phyloP scores from a whole-genome alignment of 148 eudicot genomes.

The Rhododendron ovatum region DNA sequence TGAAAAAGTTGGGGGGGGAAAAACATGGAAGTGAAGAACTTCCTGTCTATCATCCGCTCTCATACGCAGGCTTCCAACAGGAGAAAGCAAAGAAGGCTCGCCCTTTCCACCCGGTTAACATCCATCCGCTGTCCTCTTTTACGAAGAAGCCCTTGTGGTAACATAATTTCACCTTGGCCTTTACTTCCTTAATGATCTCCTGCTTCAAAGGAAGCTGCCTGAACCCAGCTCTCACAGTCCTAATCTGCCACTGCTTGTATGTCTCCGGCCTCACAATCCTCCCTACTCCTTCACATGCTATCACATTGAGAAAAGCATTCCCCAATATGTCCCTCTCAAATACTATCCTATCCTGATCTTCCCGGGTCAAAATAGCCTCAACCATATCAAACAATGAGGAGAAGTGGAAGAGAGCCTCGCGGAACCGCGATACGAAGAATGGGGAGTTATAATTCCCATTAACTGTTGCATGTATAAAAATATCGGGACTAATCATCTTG shows the following conservation, averaged over 20 bases:
- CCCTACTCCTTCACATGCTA: slow-evolving; percentile 54
- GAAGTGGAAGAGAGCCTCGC: slow-evolving; percentile 46
- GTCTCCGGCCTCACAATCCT: slow-evolving; percentile 56
- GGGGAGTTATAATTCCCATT: slow-evolving; percentile 56
- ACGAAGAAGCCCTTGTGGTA: slow-evolving; percentile 52
- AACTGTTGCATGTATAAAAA: slow-evolving; percentile 43
- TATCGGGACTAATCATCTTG: slow-evolving; percentile 14
- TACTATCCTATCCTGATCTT: slow-evolving; percentile 31
- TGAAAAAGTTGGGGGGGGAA: not conserved
- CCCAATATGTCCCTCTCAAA: slow-evolving; percentile 42
- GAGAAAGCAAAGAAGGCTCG: slow-evolving; percentile 32
- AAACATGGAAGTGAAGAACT: not conserved
- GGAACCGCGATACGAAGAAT: slow-evolving; percentile 53
- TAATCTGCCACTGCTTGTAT: slow-evolving; percentile 59
- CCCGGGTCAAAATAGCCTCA: slow-evolving; percentile 39
- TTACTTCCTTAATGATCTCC: slow-evolving; percentile 29
- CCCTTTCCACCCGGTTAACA: slow-evolving; percentile 70
- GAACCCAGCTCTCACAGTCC: slow-evolving; percentile 42
- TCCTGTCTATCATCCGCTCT: not conserved
- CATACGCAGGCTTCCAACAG: slow-evolving; percentile 37
- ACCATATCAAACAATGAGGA: slow-evolving; percentile 39
- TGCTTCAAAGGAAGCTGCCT: slow-evolving; percentile 33
- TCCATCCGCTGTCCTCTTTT: slow-evolving; percentile 46
- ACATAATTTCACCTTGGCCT: slow-evolving; percentile 23
- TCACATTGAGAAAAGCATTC: slow-evolving; percentile 36